Conservation (phyloP, 2,329 filamentous ascomycete species). For the Dothidotthia symphoricarpi region DNA sequence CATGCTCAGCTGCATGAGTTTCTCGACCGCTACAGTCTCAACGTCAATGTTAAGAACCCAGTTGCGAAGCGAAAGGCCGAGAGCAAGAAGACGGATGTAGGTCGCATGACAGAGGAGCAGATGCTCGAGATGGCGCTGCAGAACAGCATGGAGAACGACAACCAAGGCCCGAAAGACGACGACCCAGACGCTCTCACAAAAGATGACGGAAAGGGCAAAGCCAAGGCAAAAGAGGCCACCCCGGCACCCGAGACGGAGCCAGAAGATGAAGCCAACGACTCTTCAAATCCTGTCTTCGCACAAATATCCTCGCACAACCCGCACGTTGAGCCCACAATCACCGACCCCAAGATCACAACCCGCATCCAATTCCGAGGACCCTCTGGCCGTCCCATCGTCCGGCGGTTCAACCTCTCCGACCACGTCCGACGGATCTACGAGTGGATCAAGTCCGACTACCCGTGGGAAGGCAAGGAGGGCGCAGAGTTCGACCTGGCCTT, state of each 20-base stretch:
- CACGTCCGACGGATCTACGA: conserved; percentile 83
- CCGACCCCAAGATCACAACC: conserved; percentile 68
- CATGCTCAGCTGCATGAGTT: conserved; percentile 92
- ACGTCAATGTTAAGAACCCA: conserved; percentile 85
- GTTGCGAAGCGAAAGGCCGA: conserved; percentile 77
- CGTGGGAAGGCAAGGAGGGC: conserved; percentile 77
- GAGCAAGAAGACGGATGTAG: conserved; percentile 69
- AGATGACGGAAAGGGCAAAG: conserved; percentile 55
- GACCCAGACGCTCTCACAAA: conserved; percentile 90
- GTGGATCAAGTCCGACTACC: conserved; percentile 83
- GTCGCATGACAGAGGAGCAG: conserved; percentile 92
- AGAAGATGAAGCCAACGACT: conserved; percentile 33
- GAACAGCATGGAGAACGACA: conserved; percentile 70
- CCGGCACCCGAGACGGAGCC: conserved; percentile 19
- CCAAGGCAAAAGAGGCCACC: conserved; percentile 20
- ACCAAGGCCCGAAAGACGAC: conserved; percentile 56
- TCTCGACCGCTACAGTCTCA: conserved; percentile 92
- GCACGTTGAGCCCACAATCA: conserved; percentile 72
- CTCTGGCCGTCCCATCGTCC: conserved; percentile 78
- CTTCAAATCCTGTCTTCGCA: conserved; percentile 56
- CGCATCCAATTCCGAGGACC: conserved; percentile 78
- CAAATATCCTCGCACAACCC: conserved; percentile 69
- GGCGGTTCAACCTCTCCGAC: conserved; percentile 76
- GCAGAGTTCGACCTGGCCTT: conserved; percentile 82
- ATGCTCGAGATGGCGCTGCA: conserved; percentile 93